A percentile compares a stretch with the other conserved stretches of the same genome.
Conservation (phyloP, 805 yeast species). For the Myxozyma kluyveri region DNA sequence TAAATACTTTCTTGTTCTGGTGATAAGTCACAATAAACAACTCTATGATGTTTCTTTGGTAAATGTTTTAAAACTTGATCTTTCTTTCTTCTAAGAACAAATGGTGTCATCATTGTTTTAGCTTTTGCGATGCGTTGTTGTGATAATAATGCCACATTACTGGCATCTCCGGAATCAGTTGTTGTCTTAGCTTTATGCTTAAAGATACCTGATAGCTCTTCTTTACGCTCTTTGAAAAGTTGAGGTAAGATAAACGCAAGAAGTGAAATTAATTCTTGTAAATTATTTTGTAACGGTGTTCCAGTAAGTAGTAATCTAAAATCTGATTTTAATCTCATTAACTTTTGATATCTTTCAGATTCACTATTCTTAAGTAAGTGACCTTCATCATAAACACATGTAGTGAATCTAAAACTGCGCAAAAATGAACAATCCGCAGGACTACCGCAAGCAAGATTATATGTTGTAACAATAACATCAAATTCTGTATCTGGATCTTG, state of each 20-base stretch:
- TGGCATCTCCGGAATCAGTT: constrained; percentile 40
- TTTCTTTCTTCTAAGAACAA: constrained; percentile 87
- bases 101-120: constrained; percentile 97
- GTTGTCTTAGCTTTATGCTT: constrained; percentile 85
- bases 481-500: constrained; percentile 51
- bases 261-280: constrained; percentile 84
- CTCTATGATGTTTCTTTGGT: constrained; percentile 68
- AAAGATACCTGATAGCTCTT: constrained; percentile 77
- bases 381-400: constrained; percentile 94
- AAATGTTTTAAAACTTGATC: constrained; percentile 86
- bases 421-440: constrained; percentile 78
- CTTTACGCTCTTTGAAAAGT: constrained; percentile 73
- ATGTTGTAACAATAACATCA: constrained; percentile 93
- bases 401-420: constrained; percentile 71
- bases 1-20: constrained; percentile 58
- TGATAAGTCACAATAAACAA: constrained; percentile 64
- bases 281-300: constrained; percentile 92
- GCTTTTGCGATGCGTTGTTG: constrained; percentile 92
- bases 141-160: constrained; percentile 76
- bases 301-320: constrained; percentile 90
- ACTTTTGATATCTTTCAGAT: constrained; percentile 80
- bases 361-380: constrained; percentile 90
- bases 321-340: constrained; percentile 79
- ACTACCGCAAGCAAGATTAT: constrained; percentile 84
- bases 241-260: constrained; percentile 87